Conservation (phyloP, 371 early-diverging fungal species). For the Quaeritorhiza haematococci region DNA sequence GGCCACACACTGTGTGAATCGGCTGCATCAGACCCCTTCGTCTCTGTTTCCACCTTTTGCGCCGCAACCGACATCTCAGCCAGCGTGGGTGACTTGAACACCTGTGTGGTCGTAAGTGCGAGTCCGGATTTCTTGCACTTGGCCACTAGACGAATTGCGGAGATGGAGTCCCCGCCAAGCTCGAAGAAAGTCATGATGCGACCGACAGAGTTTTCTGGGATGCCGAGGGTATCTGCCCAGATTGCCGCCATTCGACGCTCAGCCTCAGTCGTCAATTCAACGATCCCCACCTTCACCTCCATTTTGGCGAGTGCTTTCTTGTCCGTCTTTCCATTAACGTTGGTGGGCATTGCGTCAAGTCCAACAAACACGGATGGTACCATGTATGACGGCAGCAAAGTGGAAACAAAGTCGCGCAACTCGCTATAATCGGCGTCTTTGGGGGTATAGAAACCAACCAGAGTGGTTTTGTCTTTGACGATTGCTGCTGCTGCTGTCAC, state of each 20-base stretch:
- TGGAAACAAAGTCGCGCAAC: not conserved
- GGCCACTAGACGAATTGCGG: constrained; percentile 1
- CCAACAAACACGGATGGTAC: constrained; percentile 1
- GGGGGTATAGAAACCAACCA: not conserved
- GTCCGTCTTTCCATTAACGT: constrained; percentile 9
- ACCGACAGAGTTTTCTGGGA: too few species aligned
- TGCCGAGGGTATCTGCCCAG: not conserved
- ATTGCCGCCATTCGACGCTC: constrained; percentile 1
- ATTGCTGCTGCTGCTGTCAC: constrained; percentile 8
- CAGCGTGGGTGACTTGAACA: constrained; percentile 1
- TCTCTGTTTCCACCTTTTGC: too few species aligned
- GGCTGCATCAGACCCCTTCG: not conserved
- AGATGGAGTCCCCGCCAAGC: constrained; percentile 21
- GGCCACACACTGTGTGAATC: too few species aligned
- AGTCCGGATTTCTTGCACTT: not conserved
- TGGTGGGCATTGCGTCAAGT: constrained; percentile 2
- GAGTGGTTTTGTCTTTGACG: constrained; percentile 5
- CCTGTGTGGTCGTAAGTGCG: not conserved
- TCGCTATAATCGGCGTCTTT: not conserved
- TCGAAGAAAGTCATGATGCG: constrained; percentile 15
- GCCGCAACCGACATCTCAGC: not conserved
- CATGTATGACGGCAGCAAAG: not conserved
- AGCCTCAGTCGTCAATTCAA: too few species aligned
- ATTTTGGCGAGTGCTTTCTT: too few species aligned
- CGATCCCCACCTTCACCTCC: too few species aligned